phyloP scores from a whole-genome alignment of 2,329 filamentous ascomycete genomes.

The Fusarium sp. region DNA sequence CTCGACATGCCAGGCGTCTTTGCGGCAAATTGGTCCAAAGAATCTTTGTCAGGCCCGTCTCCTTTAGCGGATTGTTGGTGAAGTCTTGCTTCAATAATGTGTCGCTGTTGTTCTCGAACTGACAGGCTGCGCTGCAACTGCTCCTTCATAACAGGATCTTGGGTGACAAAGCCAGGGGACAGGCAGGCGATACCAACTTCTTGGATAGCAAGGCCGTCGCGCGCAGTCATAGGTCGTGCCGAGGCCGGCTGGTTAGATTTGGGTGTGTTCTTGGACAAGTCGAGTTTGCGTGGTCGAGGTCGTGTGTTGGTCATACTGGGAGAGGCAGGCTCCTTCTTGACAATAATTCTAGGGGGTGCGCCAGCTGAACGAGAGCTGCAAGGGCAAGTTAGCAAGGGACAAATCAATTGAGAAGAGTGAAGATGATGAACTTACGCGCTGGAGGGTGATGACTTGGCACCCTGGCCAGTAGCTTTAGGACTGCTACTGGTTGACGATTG shows the following conservation, averaged over 20 bases:
- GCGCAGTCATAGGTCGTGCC: slow-evolving; percentile 81
- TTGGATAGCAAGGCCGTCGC: slow-evolving; percentile 85
- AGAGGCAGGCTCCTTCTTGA: slow-evolving; percentile 96
- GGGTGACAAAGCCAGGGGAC: slow-evolving; percentile 94
- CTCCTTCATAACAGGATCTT: slow-evolving; percentile 96
- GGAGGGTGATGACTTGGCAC: slow-evolving; percentile 68
- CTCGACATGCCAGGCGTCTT: slow-evolving; percentile 82
- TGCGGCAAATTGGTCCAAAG: slow-evolving; percentile 62
- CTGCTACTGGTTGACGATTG: slow-evolving; percentile 68
- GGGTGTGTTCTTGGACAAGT: slow-evolving; percentile 76
- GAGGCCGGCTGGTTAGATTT: slow-evolving; percentile 69
- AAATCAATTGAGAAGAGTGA: slow-evolving; percentile 23
- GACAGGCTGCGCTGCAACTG: slow-evolving; percentile 94
- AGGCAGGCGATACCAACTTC: slow-evolving; percentile 94
- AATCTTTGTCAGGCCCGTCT: slow-evolving; percentile 73
- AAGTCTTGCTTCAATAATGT: slow-evolving; percentile 91
- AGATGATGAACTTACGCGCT: slow-evolving; percentile 66
- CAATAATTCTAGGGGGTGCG: slow-evolving; percentile 82
- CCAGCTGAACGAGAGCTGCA: slow-evolving; percentile 49
- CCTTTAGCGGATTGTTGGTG: slow-evolving; percentile 89
- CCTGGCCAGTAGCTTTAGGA: slow-evolving; percentile 59
- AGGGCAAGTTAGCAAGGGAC: slow-evolving; percentile 28
- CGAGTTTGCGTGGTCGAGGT: slow-evolving; percentile 81
- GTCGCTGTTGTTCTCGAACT: slow-evolving; percentile 92
- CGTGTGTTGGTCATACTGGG: slow-evolving; percentile 81